Percentiles rank a stretch among this genome's conserved stretches.
phyloP scores from a whole-genome alignment of 2,329 filamentous ascomycete genomes.

The Penicillium sp. region DNA sequence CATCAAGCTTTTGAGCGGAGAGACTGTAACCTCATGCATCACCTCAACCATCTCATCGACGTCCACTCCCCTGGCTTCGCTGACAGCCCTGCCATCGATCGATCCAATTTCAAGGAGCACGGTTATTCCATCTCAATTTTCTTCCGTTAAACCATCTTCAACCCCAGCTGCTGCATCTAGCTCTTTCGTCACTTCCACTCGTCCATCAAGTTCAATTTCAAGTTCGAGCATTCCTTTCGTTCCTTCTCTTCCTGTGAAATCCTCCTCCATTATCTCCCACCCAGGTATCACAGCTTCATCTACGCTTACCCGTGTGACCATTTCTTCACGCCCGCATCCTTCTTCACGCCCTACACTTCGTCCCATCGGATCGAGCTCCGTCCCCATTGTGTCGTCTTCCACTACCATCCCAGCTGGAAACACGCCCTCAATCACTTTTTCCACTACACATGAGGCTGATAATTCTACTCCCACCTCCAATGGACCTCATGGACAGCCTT shows the following conservation, averaged over 20 bases:
- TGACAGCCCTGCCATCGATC: not conserved
- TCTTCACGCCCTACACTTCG: not conserved
- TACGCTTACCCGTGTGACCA: not conserved
- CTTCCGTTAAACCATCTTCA: not conserved
- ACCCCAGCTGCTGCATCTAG: not conserved
- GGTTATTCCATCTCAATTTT: not conserved
- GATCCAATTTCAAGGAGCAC: not conserved
- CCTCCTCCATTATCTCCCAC: not conserved
- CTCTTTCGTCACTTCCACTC: not conserved
- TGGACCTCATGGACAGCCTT: not conserved
- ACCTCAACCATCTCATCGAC: not conserved
- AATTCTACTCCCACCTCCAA: not conserved
- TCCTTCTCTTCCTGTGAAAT: not conserved
- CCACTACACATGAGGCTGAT: no score
- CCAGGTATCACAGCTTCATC: not conserved
- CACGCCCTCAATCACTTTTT: not conserved
- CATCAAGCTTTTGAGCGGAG: not conserved
- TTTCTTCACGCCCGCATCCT: not conserved
- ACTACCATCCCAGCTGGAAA: not conserved
- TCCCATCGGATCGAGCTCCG: not conserved
- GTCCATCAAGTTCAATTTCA: not conserved
- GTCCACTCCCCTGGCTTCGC: not conserved
- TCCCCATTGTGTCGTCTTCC: not conserved
- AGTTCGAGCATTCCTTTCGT: not conserved
- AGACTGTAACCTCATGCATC: not conserved